A percentile compares a stretch with the other conserved stretches of the same genome.
These are phyloP conservation scores for Lactifluus hygrophoroides DNA, from an alignment of 768 basidiomycete genomes.

Conservation along the genomic window DNA sequence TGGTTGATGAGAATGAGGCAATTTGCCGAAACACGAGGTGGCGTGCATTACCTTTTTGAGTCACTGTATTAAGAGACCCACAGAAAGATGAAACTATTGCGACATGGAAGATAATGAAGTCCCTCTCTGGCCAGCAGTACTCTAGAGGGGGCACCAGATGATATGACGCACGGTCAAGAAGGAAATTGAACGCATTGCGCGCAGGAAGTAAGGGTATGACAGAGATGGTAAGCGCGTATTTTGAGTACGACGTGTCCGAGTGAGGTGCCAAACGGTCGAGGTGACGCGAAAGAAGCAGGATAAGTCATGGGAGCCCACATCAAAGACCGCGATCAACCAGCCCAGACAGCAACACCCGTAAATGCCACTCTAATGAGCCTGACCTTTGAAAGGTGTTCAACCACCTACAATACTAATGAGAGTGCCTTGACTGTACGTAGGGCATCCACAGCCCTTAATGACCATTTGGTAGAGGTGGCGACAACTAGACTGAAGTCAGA, in stretches of 20 bases:
- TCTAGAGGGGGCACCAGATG: slow-evolving; percentile 26
- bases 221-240: slow-evolving; percentile 32
- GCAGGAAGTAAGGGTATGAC: slow-evolving; percentile 35
- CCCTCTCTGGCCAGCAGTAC: too few species aligned
- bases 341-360: slow-evolving; percentile 23
- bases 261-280: slow-evolving; percentile 42
- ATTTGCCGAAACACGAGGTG: too few species aligned
- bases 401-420: slow-evolving; percentile 20
- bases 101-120: too few species aligned
- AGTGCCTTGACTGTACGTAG: slow-evolving; percentile 24
- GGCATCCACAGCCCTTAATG: slow-evolving; percentile 22
- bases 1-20: too few species aligned
- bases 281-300: slow-evolving; percentile 39
- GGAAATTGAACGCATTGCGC: slow-evolving; percentile 31
- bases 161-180: slow-evolving; percentile 35
- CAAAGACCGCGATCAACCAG: slow-evolving; percentile 24
- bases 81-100: too few species aligned
- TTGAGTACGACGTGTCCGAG: slow-evolving; percentile 33
- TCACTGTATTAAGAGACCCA: too few species aligned
- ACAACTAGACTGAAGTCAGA: slow-evolving; percentile 20
- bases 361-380: slow-evolving; percentile 22
- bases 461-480: slow-evolving; percentile 26
- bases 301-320: slow-evolving; percentile 40
- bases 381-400: neutral
- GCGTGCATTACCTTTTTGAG: too few species aligned